These are phyloP conservation scores for Ustulina deusta DNA, from an alignment of 2,329 filamentous ascomycete genomes.

Conservation along the genomic window DNA sequence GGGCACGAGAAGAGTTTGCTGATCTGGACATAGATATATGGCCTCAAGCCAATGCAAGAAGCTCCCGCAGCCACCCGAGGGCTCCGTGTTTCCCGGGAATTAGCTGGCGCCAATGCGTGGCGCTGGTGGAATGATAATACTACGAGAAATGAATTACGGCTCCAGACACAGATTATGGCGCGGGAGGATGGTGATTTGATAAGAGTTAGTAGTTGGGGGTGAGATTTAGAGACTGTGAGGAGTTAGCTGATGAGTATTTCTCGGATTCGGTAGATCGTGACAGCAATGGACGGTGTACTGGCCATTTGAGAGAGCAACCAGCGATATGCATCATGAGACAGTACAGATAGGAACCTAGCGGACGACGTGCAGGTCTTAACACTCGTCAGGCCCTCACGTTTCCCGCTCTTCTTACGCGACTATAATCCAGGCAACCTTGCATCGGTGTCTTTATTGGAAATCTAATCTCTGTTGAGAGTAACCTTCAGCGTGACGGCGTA, in stretches of 20 bases:
- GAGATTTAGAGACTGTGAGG: constrained; percentile 5
- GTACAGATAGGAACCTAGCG: constrained; percentile 31
- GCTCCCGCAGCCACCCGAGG: constrained; percentile 91
- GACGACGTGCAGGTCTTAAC: neutral
- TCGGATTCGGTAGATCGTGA: constrained; percentile 17
- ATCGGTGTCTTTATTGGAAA: neutral
- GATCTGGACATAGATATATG: constrained; percentile 77
- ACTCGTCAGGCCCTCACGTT: neutral
- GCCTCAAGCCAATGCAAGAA: constrained; percentile 93
- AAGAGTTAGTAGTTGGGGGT: constrained; percentile 1
- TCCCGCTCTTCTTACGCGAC: neutral
- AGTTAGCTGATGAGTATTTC: neutral
- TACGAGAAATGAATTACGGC: constrained; percentile 34
- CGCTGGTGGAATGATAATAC: neutral
- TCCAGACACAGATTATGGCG: constrained; percentile 1
- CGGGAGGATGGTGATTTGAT: neutral
- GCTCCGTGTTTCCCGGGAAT: constrained; percentile 60
- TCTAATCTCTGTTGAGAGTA: neutral
- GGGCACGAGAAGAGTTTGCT: constrained; percentile 26
- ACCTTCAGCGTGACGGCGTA: neutral
- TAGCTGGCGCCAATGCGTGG: constrained; percentile 7
- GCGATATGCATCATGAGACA: neutral
- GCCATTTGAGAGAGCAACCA: constrained; percentile 2
- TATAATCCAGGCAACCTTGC: neutral
- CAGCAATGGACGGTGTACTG: constrained; percentile 21